Conservation (phyloP, 1,284 basidiomycete species). For the Malassezia pachydermatis region DNA sequence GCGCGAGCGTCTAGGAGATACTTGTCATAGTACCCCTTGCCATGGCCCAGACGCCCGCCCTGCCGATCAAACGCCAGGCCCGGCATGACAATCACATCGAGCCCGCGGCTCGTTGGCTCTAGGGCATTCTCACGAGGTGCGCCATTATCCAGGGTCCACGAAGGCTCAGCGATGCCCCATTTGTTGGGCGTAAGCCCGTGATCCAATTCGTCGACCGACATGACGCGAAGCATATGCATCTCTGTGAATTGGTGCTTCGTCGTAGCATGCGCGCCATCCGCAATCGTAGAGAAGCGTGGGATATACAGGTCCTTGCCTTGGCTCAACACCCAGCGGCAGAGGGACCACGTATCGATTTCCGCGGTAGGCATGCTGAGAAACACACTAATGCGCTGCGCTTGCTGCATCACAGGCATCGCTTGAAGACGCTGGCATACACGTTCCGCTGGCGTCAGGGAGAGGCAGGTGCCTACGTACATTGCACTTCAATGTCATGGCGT, state of each 20-base stretch:
- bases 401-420: no score
- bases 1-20: slow-evolving; percentile 23
- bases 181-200: slow-evolving; percentile 37
- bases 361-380: slow-evolving; percentile 48
- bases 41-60: slow-evolving; percentile 49
- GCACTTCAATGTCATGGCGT: neutral
- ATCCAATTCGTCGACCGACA: slow-evolving; percentile 34
- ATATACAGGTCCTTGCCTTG: slow-evolving; percentile 48
- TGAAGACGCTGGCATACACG: neutral
- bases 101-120: slow-evolving; percentile 34
- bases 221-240: slow-evolving; percentile 49
- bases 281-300: slow-evolving; percentile 45
- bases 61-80: slow-evolving; percentile 48
- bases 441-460: neutral
- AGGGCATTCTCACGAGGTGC: slow-evolving; percentile 35
- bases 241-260: slow-evolving; percentile 30
- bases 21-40: slow-evolving; percentile 50
- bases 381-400: slow-evolving; percentile 39
- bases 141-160: slow-evolving; percentile 28
- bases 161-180: slow-evolving; percentile 49
- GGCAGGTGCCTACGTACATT: neutral
- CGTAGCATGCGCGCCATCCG: slow-evolving; percentile 18
- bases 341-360: slow-evolving; percentile 47
- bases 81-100: slow-evolving; percentile 50
- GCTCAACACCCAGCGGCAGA: slow-evolving; percentile 41